Evolutionary conservation across 331 rosid species (phyloP), one percentile per base, ranked within the genome.

Genomic region (Ulmus americana): DNA sequence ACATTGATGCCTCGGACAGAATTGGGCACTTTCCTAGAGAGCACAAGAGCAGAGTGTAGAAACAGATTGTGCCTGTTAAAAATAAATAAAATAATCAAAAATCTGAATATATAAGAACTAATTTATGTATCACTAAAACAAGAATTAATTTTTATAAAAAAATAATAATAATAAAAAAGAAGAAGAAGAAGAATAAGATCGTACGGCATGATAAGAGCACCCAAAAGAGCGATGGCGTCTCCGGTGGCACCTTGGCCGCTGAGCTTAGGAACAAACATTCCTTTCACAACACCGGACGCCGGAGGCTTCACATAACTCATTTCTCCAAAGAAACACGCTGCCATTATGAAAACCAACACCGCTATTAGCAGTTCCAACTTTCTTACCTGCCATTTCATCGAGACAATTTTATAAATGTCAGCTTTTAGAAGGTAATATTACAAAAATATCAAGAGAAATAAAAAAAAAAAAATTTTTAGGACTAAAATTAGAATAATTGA

Each of bases 171-270:
- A n/a, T 5, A 10, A 15, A 6, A 0, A 9, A 43, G n/a, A n/a
- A n/a, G n/a, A n/a, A 52, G 16, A 40, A 1, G 16, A 47, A 45
- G n/a, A 20, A 5, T 10, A 6, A 14, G 52, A 60, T 18, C 58
- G 6, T 83, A 91, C 96, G 96, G 94, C 96, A 92, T 88, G 60
- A 92, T 61, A 39, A 92, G 88, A 61, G 96, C 94, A 16, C 97
- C 97, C 51, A 92, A 70, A 59, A 88, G 90, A 10, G 97, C 96
- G 18, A 92, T 86, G 61, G 97, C 94, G 8, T 86, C 97, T 35
- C 74, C 97, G 4, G 90, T 83, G 68, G 95, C 95, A 9, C 80
- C 85, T 0, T 83, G 70, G 40, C 91, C 96, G 0, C 9, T 39
- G 44, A 83, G 81, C 69, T 83, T 83, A 0, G 88, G 88, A 43